These are phyloP conservation scores for Esteya vermicola DNA, from an alignment of 2,329 filamentous ascomycete genomes.

Conservation along the genomic window DNA sequence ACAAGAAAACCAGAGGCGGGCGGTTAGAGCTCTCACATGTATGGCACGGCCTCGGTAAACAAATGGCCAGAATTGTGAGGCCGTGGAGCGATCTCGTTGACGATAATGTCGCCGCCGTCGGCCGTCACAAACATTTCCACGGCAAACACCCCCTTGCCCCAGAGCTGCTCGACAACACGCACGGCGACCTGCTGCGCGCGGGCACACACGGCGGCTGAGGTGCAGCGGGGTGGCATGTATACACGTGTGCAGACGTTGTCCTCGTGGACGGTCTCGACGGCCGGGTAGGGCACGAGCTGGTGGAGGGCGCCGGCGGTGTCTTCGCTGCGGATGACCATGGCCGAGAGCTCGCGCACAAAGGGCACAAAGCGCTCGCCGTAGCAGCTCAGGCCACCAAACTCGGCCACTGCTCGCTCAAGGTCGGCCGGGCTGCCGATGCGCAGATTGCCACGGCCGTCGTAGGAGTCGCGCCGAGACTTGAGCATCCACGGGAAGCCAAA, in stretches of 20 bases:
- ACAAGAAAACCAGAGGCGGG: no score
- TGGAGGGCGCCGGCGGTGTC: constrained; percentile 39
- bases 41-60: constrained; percentile 79
- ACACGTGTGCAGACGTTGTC: constrained; percentile 91
- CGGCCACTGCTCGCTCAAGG: constrained; percentile 48
- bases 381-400: constrained; percentile 55
- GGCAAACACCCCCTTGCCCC: constrained; percentile 85
- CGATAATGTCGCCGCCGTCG: constrained; percentile 53
- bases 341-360: constrained; percentile 76
- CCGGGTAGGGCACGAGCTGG: constrained; percentile 59
- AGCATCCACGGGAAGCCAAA: constrained; percentile 84
- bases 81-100: constrained; percentile 79
- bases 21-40: constrained; percentile 35
- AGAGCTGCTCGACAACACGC: constrained; percentile 64
- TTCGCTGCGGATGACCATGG: constrained; percentile 88
- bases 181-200: constrained; percentile 64
- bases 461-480: constrained; percentile 79
- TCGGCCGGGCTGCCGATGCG: constrained; percentile 31
- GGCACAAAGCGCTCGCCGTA: constrained; percentile 86
- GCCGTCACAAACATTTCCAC: constrained; percentile 87
- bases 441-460: constrained; percentile 69
- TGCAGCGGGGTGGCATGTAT: constrained; percentile 57
- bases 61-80: constrained; percentile 88
- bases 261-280: constrained; percentile 89
- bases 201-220: constrained; percentile 44